Evolutionary conservation across 495 filamentous ascomycete species (phyloP), one percentile per base, ranked within the genome.

Genomic region (Penicillium crystallinum): DNA sequence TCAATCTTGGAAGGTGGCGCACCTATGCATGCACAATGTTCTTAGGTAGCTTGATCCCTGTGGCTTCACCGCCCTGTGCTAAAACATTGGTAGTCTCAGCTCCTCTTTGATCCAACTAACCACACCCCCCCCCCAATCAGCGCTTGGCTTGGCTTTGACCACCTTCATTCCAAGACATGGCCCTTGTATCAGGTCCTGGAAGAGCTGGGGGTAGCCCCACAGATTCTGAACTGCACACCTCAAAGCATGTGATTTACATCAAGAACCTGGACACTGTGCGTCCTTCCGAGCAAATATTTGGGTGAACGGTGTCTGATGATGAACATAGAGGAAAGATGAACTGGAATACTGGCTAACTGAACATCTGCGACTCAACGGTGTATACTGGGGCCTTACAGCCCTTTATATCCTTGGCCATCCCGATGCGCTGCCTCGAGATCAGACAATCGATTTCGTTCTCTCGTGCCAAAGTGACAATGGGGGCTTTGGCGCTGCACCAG

Each of bases 311-410:
- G 29, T 36, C 46, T 35, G 43, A 53, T 57, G 55, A 58, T 66
- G 49, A 59, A 62, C 58, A 66, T 73, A 89, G 85, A 80, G 87
- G 56, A 89, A 86, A 72, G 91, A 97, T 72, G 90, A 95, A 65
- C 82, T 96, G 52, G 91, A 97, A 66, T 97, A 97, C 72, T 95
- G 91, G 85, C 79, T 97, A 57, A 97, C 95, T 6, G 91, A 97
- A 69, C 93, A 98, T 63, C 82, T 98, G 46, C 89, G 93, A 40
- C 76, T 97, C 29, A 96, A 91, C 64, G 93, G 93, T 29, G 79
- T 97, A 31, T 98, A 98, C 70, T 98, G 93, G 93, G 93, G 95
- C 22, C 74, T 98, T 48, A 92, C 83, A 3, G 86, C 92, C 12
- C 79, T 97, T 7, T 86, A 96, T 72, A 78, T 97, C 14, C 82